Evolutionary conservation across 306 rosid genomes (phyloP), one percentile per base, ranked within the genome.

Genomic region (Medicago ruthenica): DNA sequence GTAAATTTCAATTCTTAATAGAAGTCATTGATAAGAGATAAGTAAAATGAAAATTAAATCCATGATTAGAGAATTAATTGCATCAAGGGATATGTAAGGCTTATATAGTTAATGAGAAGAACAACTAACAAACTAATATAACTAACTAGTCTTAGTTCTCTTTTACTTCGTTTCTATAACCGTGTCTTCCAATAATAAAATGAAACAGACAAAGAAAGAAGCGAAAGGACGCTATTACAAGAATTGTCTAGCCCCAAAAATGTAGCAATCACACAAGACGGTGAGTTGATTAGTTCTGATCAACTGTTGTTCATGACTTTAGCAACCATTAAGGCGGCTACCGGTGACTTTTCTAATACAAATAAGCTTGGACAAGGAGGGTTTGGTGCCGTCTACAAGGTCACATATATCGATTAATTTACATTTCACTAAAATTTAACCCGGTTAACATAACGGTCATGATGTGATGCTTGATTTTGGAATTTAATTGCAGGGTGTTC

Each of bases 341-440:
- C 89, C 5, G 5, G 67, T 60, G 72, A 76, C 66, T 85, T 85
- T 67, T 80, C 83, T 57, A 83, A 83, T 42, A 69, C 55, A 77
- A 86, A 83, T 76, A 86, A 83, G 77, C 63, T 86, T 2, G 89
- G 89, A 51, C 81, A 86, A 15, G 89, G 89, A 80, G 83, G 84
- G n/a, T 80, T 80, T 59, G 84, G 84, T 80, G 75, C 55, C 16
- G 79, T 80, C 17, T 80, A 73, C 75, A 80, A 80, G 83, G 83
- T 58, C 5, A 22, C 21, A 58, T 45, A 12, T 45, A 45, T 13
- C 1, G 16, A 45, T 45, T 45, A 45, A 45, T 45, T 45, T 45
- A 45, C 13, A 45, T 45, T 45, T 45, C 51, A 13, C 16, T 45
- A 34, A 34, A 34, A 34, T 34, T 0, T 34, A 34, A 34, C 6